These are phyloP conservation scores for Diaporthe velutina DNA, from an alignment of 2,329 filamentous ascomycete species.

Conservation along the genomic window DNA sequence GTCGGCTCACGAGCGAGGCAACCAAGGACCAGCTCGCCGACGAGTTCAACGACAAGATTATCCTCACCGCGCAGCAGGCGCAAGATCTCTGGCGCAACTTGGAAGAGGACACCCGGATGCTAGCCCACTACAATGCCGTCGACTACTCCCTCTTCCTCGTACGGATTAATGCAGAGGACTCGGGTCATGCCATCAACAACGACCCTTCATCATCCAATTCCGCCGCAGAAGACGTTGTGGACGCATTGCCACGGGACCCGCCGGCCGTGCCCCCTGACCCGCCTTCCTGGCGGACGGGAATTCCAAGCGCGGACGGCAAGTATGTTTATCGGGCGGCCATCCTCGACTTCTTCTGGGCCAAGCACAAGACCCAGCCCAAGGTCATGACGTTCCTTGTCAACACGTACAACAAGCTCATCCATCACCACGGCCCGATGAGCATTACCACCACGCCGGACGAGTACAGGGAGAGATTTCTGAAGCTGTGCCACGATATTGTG, in stretches of 20 bases:
- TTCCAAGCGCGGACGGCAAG: constrained; percentile 71
- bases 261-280: constrained; percentile 51
- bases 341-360: constrained; percentile 85
- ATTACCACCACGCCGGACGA: constrained; percentile 78
- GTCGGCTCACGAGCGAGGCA: constrained; percentile 71
- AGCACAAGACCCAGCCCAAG: constrained; percentile 76
- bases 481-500: constrained; percentile 60
- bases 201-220: constrained; percentile 43
- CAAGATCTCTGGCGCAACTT: constrained; percentile 68
- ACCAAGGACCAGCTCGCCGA: constrained; percentile 77
- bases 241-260: constrained; percentile 47
- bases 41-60: constrained; percentile 75
- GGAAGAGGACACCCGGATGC: constrained; percentile 72
- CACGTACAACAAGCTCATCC: constrained; percentile 71
- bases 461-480: constrained; percentile 69
- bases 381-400: constrained; percentile 76
- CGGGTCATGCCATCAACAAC: constrained; percentile 31
- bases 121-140: constrained; percentile 74
- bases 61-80: constrained; percentile 67
- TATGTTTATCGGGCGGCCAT: constrained; percentile 77
- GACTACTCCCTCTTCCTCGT: constrained; percentile 83
- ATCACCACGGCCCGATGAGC: constrained; percentile 77
- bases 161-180: constrained; percentile 51
- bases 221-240: constrained; percentile 38
- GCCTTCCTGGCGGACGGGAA: constrained; percentile 72